These are phyloP conservation scores for Mortierella hygrophila DNA, from an alignment of 192 early-diverging fungal genomes.

Conservation along the genomic window DNA sequence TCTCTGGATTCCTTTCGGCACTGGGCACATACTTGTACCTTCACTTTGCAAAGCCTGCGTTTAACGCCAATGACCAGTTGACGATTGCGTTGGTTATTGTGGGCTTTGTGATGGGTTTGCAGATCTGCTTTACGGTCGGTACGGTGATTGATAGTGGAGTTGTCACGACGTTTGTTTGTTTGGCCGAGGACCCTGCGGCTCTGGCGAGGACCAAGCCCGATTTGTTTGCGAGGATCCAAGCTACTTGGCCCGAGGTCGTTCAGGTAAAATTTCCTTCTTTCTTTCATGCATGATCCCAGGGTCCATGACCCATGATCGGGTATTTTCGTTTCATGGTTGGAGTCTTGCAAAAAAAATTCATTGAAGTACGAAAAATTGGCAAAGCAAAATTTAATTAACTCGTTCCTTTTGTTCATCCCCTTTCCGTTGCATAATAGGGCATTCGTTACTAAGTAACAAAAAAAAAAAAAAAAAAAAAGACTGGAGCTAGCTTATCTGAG, in stretches of 20 bases:
- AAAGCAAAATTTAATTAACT: background rate
- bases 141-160: slow-evolving; percentile 91
- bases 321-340: too few relatives aligned
- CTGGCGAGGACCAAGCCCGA: slow-evolving; percentile 63
- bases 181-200: slow-evolving; percentile 89
- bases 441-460: slow-evolving; percentile 13
- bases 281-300: too few relatives aligned
- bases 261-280: slow-evolving; percentile 32
- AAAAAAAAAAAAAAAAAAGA: background rate
- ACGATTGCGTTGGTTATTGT: slow-evolving; percentile 66
- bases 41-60: slow-evolving; percentile 12
- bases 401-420: too few relatives aligned
- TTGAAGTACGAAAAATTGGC: too few relatives aligned
- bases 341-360: too few relatives aligned
- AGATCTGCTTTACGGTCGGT: slow-evolving; percentile 83
- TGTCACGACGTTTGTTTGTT: slow-evolving; percentile 95
- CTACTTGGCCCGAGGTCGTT: slow-evolving; percentile 55
- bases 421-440: slow-evolving; percentile 14
- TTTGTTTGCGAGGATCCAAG: slow-evolving; percentile 48
- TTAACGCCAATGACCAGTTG: slow-evolving; percentile 26
- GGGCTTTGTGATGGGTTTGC: slow-evolving; percentile 84
- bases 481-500: background rate
- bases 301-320: too few relatives aligned
- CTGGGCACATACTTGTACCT: slow-evolving; percentile 64
- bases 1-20: slow-evolving; percentile 64